Base-by-base conservation (phyloP, 805 yeast genomes). In the Hyphopichia homilentoma region DNA sequence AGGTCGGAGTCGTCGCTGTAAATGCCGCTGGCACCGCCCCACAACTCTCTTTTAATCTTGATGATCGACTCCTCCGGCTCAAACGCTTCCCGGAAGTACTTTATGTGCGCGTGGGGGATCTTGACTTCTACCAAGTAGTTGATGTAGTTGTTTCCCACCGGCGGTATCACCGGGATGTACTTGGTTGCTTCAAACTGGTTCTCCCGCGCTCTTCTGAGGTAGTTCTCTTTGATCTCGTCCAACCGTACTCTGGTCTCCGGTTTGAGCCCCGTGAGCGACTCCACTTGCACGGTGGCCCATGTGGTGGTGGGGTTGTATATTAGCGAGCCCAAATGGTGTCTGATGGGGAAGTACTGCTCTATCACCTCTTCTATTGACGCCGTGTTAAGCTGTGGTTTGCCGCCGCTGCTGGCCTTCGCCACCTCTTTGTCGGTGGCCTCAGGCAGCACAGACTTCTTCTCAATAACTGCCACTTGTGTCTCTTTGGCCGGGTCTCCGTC, bases 1-100 rank as follows among this genome's bases (percentile, higher is more conserved):
- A 89, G 62, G 54, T 90, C 96, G 1, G 95, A 83, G 55, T 90
- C 98, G 57, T 93, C 97, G 0, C 97, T 85, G 57, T 90, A 93
- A 1, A 93, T 67, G 27, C 89, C 95, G 2, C 89, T 75, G 8
- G 51, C 51, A 2, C 72, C 72, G 2, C 98, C 98, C 97, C 97
- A 90, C 2, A 88, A 41, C 28, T 73, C 70, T 31, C 77, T 61
- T 21, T 46, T 50, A 12, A 36, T 34, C 4, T 45, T 41, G 3
- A 47, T 47, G n/a, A n/a, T n/a, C n/a, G n/a, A n/a, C 5, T 38
- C 36, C 19, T 81, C 75, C 21, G 45, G 48, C 9, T 61, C 65
- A 31, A 76, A 66, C 19, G 61, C 65, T 31, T 64, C 65, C 22
- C 58, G 47, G 25, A 65, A 59, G 6, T 58, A 47, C 29, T 57